Conservation (phyloP, 164 flowering plant species). For the Macadamia tetraphylla region DNA sequence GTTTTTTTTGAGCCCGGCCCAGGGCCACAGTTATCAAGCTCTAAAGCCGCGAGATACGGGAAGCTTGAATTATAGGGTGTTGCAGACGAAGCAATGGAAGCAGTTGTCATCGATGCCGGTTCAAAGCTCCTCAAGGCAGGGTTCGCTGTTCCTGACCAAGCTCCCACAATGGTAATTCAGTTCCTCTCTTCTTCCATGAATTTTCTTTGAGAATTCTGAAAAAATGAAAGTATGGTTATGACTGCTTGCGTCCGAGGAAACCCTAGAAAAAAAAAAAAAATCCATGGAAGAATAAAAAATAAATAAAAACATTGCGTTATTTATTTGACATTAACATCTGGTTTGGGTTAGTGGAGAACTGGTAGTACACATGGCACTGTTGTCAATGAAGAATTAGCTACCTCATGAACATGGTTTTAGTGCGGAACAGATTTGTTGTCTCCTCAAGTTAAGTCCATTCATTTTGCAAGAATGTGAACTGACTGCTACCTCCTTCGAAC, state of each 20-base stretch:
- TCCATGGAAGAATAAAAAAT: too few relatives aligned
- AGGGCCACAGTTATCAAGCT: too few relatives aligned
- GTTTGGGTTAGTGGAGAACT: too few relatives aligned
- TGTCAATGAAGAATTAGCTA: neutral
- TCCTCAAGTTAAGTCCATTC: neutral
- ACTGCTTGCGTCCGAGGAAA: neutral
- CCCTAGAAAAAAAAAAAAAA: neutral
- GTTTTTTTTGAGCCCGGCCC: too few relatives aligned
- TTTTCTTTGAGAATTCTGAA: neutral
- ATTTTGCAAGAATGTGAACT: neutral
- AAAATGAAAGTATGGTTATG: neutral
- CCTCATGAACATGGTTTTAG: neutral
- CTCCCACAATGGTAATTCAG: constrained; percentile 64
- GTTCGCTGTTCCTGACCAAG: constrained; percentile 86
- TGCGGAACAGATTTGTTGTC: neutral
- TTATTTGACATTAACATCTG: too few relatives aligned
- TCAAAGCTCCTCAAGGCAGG: constrained; percentile 93
- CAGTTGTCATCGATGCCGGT: constrained; percentile 89
- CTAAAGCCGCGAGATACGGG: neutral
- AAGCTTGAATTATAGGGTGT: constrained; percentile 21
- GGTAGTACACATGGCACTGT: too few relatives aligned
- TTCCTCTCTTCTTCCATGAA: neutral
- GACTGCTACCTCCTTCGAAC: neutral
- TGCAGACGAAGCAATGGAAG: constrained; percentile 56
- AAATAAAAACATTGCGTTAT: too few relatives aligned